Percentiles rank a stretch among this genome's conserved stretches.
Evolutionary conservation across 148 eudicot genomes (phyloP).

Genomic region (Oxyria digyna): DNA sequence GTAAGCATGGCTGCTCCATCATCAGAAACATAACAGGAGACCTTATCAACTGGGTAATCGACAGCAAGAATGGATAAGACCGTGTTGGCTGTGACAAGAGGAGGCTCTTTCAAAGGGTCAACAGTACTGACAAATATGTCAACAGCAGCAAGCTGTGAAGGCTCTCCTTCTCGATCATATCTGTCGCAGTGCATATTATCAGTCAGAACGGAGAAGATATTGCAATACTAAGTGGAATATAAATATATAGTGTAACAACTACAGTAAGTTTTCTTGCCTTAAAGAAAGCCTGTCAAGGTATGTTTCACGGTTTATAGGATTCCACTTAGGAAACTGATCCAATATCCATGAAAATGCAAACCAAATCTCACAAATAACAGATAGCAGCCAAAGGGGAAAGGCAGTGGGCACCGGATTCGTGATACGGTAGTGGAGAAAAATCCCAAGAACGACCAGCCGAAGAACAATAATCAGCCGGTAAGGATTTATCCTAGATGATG

Average conservation of each 20-base stretch:
- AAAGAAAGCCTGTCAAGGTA: slow-evolving; percentile 5
- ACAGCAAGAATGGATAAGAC: slow-evolving; percentile 1
- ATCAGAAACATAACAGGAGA: slow-evolving; percentile 4
- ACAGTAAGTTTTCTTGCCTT: background rate
- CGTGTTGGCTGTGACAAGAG: slow-evolving; percentile 6
- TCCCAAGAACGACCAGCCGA: slow-evolving; percentile 44
- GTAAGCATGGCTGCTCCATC: slow-evolving; percentile 6
- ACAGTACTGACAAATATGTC: slow-evolving; percentile 5
- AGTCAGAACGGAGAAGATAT: background rate
- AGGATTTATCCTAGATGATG: slow-evolving; percentile 58
- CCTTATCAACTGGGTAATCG: slow-evolving; percentile 3
- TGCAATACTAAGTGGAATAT: background rate
- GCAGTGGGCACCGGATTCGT: slow-evolving; percentile 46
- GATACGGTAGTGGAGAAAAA: slow-evolving; percentile 55
- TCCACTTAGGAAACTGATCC: slow-evolving; percentile 1
- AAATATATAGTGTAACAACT: background rate
- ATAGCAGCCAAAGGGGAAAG: background rate
- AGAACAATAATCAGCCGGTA: slow-evolving; percentile 59
- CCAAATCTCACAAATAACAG: slow-evolving; percentile 6
- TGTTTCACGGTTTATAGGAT: slow-evolving; percentile 2
- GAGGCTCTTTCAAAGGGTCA: slow-evolving; percentile 6
- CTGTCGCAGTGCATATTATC: background rate
- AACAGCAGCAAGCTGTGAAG: slow-evolving; percentile 1
- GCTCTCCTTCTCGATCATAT: slow-evolving; percentile 1
- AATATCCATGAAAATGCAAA: slow-evolving; percentile 6